Base-by-base conservation (phyloP, 768 basidiomycete genomes). In the Clavulina sp. region DNA sequence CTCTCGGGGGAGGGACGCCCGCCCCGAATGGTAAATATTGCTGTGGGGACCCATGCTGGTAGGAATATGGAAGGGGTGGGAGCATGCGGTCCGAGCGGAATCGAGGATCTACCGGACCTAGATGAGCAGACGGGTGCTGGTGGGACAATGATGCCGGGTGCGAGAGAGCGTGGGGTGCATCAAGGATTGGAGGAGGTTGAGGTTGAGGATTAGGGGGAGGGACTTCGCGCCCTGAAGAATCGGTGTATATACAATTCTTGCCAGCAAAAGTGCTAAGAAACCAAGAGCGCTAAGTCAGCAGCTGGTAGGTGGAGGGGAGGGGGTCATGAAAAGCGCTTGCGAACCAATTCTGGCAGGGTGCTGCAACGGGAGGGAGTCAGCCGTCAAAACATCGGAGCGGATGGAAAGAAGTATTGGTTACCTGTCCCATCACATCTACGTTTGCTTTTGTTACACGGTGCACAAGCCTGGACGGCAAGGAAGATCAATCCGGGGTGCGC, bases 361-460 rank as follows among this genome's bases (percentile, higher is more conserved):
- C 56, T 57, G 41, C 21, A 28, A 54, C 4, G 31, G 18, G 5
- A 9, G 6, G n/a, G 47, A 47, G 41, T 47, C 31, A 33, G 41
- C 43, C 16, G 21, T 4, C 5, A 19, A 16, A 19, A 19, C 26
- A 43, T 26, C 3, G 16, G 19, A 18, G 52, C 4, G 21, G 2
- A 16, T 2, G 46, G 19, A 23, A 4, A 23, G 13, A 33, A n/a
- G 40, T 21, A 41, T 23, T 5, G 7, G 53, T 29, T 43, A 54
- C 54, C 26, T 18, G 41, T 43, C 16, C 54, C 54, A 38, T 54
- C 54, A 34, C 84, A 86, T 46, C 84, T 76, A 24, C 84, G 76
- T 62, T 87, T 87, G 66, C 77, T 80, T 64, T 81, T 84, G 62
- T 87, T 85, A 62, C 84, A 87, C 50, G 81, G 79, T 64, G 84